Base-by-base conservation (phyloP, 2,329 filamentous ascomycete species). In the Neofusicoccum kwambonambiense region DNA sequence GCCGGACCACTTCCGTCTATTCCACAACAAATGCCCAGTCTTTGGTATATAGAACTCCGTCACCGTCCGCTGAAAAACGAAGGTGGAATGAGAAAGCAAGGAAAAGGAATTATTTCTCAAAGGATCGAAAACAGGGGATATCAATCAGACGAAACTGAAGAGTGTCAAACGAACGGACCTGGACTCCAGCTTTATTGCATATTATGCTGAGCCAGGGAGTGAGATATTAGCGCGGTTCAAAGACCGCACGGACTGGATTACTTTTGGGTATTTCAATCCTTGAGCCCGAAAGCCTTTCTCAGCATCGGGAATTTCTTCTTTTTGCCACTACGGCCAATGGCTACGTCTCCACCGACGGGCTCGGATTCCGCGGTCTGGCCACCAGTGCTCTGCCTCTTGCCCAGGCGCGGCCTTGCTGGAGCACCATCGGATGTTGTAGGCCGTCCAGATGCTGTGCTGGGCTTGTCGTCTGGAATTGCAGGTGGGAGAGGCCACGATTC, bases 261-360 rank as follows among this genome's bases (percentile, higher is more conserved):
- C 15, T 19, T 35, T 54, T 45, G 8, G 27, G 4, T 47, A 27
- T 22, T 39, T 78, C 75, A 87, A 70, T 86, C 83, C 72, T 85
- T 77, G 57, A 87, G 74, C 56, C 82, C 80, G 76, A 92, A 90
- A 75, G 89, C 89, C 74, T 82, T 86, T 74, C 89, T 86, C 73
- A 92, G 76, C 63, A 81, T 78, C 47, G 83, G 83, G 75, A 92
- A 91, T 76, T 89, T 90, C 83, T 91, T 91, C 78, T 84, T 85
- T 75, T 80, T 82, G 51, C 76, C 73, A 5, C 74, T 76, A 60
- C 75, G 67, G 13, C 74, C 69, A 47, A 76, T 72, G 37, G 75
- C 72, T 2, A 73, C 70, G 37, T 50, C 17, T 39, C 11, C 37
- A n/a, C 56, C 31, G 17, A 37, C 17, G 11, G 56, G 56, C 27